A percentile compares a stretch with the other conserved stretches of the same genome.
phyloP scores from a whole-genome alignment of 2,329 filamentous ascomycete species.

The Clonostachys rosea region DNA sequence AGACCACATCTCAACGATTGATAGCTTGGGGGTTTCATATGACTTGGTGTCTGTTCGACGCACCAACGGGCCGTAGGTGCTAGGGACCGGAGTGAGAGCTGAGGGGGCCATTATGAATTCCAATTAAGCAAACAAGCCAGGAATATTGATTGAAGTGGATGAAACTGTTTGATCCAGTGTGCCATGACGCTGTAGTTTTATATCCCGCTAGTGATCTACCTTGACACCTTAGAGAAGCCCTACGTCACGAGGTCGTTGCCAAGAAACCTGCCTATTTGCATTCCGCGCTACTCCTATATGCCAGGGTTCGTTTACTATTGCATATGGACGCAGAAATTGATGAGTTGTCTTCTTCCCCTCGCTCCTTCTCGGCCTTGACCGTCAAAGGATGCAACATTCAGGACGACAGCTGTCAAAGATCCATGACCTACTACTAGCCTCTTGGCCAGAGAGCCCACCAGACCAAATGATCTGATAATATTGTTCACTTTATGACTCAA shows the following conservation, averaged over 20 bases:
- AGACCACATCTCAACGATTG: slow-evolving; percentile 1
- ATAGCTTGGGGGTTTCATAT: slow-evolving; percentile 2
- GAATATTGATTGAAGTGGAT: too few relatives aligned
- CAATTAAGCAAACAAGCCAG: too few relatives aligned
- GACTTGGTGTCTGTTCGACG: background rate
- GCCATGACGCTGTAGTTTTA: too few relatives aligned
- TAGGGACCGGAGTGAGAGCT: background rate
- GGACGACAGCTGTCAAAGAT: background rate
- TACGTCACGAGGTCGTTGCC: too few relatives aligned
- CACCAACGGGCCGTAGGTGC: background rate
- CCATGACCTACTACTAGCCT: background rate
- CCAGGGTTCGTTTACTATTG: too few relatives aligned
- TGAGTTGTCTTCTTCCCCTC: background rate
- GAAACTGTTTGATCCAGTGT: too few relatives aligned
- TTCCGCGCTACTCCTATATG: too few relatives aligned
- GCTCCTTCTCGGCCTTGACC: background rate
- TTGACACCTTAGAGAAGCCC: too few relatives aligned
- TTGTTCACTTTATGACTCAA: background rate
- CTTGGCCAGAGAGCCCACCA: background rate
- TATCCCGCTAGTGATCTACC: too few relatives aligned
- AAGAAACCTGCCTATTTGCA: too few relatives aligned
- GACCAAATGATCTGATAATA: background rate
- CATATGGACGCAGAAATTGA: too few relatives aligned
- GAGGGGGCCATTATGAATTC: too few relatives aligned
- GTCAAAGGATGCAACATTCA: background rate